These are phyloP conservation scores for Ehretia macrophylla DNA, from an alignment of 257 asterid genomes.

Conservation along the genomic window DNA sequence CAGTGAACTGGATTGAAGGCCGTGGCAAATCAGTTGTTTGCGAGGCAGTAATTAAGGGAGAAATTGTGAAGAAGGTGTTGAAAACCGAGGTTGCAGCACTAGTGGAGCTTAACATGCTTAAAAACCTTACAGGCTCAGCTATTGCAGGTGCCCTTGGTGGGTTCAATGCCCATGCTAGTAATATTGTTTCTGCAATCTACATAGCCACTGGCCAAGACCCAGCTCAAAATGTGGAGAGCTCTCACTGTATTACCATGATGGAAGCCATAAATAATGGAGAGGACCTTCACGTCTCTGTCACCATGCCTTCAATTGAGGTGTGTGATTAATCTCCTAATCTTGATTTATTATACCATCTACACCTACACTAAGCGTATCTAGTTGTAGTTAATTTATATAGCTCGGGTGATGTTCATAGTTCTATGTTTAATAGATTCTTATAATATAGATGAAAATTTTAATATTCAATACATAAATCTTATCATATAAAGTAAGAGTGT, in stretches of 20 bases:
- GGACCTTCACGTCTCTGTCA: constrained; percentile 51
- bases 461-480: too few species aligned
- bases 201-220: constrained; percentile 59
- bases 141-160: constrained; percentile 59
- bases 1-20: constrained; percentile 59
- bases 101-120: constrained; percentile 51
- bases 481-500: too few species aligned
- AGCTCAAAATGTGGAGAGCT: constrained; percentile 54
- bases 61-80: constrained; percentile 44
- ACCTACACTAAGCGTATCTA: too few species aligned
- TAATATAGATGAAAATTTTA: too few species aligned
- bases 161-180: constrained; percentile 56
- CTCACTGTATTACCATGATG: constrained; percentile 56
- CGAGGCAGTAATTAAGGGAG: constrained; percentile 48
- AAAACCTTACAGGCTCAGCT: constrained; percentile 49
- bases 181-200: constrained; percentile 44
- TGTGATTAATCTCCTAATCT: not conserved
- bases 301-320: constrained; percentile 63
- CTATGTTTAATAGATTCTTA: too few species aligned
- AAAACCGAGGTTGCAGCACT: constrained; percentile 44
- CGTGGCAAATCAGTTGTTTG: constrained; percentile 53
- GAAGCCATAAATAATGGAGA: constrained; percentile 47
- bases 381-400: too few species aligned
- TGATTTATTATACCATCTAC: not conserved
- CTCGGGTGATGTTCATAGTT: too few species aligned